phyloP scores from a whole-genome alignment of 306 rosid species.

The Prunus persica region DNA sequence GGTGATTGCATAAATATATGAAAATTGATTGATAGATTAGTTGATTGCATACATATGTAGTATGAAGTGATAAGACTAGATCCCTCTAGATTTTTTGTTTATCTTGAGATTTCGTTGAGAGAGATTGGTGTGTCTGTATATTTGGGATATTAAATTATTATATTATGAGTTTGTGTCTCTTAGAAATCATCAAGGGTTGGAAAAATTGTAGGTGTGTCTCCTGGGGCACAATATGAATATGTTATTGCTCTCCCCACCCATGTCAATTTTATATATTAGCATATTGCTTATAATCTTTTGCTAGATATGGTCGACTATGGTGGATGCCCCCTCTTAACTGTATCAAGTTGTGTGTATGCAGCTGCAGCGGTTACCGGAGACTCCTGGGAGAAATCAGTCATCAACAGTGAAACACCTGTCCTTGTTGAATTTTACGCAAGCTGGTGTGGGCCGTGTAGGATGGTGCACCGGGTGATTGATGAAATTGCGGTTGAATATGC shows the following conservation, averaged over 20 bases:
- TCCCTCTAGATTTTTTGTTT: neutral
- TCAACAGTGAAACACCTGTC: constrained; percentile 69
- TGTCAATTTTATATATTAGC: neutral
- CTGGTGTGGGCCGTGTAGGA: constrained; percentile 97
- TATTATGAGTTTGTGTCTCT: neutral
- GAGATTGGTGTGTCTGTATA: neutral
- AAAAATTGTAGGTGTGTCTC: neutral
- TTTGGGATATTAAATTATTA: neutral
- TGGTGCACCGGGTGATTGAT: constrained; percentile 82
- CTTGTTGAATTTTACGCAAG: constrained; percentile 84
- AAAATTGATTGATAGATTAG: neutral
- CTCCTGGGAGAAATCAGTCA: constrained; percentile 60
- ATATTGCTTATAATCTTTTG: neutral
- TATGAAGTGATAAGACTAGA: neutral
- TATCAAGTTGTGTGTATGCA: constrained; percentile 35
- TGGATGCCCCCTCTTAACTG: constrained; percentile 9
- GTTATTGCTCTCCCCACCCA: neutral
- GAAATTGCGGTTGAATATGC: constrained; percentile 68
- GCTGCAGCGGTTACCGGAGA: constrained; percentile 61
- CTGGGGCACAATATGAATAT: neutral
- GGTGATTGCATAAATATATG: neutral
- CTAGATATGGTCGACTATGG: neutral
- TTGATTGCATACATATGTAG: neutral
- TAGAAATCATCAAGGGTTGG: neutral
- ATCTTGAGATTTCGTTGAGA: neutral